Percentiles rank a stretch among this genome's conserved stretches.
phyloP scores from a whole-genome alignment of 129 eudicot genomes.

The Calendula officinalis region DNA sequence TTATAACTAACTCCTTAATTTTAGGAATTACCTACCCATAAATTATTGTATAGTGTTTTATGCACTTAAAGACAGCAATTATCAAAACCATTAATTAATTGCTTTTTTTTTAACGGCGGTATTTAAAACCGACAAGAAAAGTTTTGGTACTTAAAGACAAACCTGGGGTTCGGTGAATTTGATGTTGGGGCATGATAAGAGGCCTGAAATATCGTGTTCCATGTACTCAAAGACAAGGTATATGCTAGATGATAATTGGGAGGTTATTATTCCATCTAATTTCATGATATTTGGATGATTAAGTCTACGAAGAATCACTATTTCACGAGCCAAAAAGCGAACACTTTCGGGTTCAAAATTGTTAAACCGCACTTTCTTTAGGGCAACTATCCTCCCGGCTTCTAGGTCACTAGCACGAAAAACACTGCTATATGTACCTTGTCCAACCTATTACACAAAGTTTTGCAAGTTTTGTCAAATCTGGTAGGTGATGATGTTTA shows the following conservation, averaged over 20 bases:
- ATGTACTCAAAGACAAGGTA: slow-evolving; percentile 93
- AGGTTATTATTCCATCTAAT: slow-evolving; percentile 77
- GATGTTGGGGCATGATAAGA: slow-evolving; percentile 67
- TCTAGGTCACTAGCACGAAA: slow-evolving; percentile 80
- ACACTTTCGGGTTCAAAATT: slow-evolving; percentile 97
- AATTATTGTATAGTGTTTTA: too few species aligned
- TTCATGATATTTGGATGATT: slow-evolving; percentile 89
- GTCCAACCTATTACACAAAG: slow-evolving; percentile 64
- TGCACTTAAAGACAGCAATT: too few species aligned
- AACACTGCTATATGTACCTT: slow-evolving; percentile 91
- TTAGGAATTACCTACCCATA: too few species aligned
- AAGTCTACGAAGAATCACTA: slow-evolving; percentile 77
- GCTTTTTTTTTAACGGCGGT: too few species aligned
- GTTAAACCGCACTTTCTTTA: slow-evolving; percentile 89
- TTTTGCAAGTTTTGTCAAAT: neutral
- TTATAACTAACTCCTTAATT: too few species aligned
- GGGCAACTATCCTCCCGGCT: slow-evolving; percentile 72
- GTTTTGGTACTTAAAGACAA: too few species aligned
- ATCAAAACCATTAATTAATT: too few species aligned
- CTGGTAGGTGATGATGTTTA: too few species aligned
- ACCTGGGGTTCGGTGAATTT: slow-evolving; percentile 89
- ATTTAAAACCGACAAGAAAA: too few species aligned
- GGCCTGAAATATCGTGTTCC: slow-evolving; percentile 93
- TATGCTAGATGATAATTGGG: slow-evolving; percentile 77
- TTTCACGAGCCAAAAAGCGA: slow-evolving; percentile 96